Conservation (phyloP, 2,329 filamentous ascomycete species). For the Phymatotrichopsis omnivora region DNA sequence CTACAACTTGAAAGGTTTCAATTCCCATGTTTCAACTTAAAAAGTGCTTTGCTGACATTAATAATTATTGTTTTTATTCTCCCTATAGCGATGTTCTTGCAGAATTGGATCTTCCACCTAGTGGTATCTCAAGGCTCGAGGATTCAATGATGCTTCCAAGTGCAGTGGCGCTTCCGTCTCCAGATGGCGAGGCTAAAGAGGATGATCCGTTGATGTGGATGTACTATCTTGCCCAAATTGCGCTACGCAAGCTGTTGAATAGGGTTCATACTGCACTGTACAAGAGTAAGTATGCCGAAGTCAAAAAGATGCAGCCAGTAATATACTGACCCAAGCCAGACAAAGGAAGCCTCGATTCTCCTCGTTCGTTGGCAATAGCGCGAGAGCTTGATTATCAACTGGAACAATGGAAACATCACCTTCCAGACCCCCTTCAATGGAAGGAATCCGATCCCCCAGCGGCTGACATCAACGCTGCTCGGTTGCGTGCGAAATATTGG, state of each 20-base stretch:
- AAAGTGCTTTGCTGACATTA: constrained; percentile 1
- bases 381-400: constrained; percentile 33
- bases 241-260: constrained; percentile 55
- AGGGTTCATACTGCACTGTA: constrained; percentile 46
- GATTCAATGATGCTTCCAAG: constrained; percentile 37
- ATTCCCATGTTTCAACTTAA: neutral
- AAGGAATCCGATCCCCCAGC: constrained; percentile 60
- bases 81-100: constrained; percentile 87
- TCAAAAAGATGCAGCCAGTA: neutral
- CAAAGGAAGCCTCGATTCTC: constrained; percentile 26
- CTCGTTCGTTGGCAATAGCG: constrained; percentile 29
- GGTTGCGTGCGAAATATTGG: constrained; percentile 88
- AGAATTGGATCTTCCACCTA: constrained; percentile 59
- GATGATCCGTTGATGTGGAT: constrained; percentile 33
- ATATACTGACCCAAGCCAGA: too few relatives aligned
- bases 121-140: constrained; percentile 49
- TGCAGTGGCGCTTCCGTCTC: constrained; percentile 32
- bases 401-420: constrained; percentile 28
- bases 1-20: constrained; percentile 75
- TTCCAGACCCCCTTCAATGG: constrained; percentile 39
- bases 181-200: constrained; percentile 30
- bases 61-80: constrained; percentile 23
- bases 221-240: constrained; percentile 53
- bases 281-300: constrained; percentile 20
- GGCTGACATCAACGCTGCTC: constrained; percentile 65